Evolutionary conservation across 306 rosid genomes (phyloP).

Genomic region (Neltuma alba): DNA sequence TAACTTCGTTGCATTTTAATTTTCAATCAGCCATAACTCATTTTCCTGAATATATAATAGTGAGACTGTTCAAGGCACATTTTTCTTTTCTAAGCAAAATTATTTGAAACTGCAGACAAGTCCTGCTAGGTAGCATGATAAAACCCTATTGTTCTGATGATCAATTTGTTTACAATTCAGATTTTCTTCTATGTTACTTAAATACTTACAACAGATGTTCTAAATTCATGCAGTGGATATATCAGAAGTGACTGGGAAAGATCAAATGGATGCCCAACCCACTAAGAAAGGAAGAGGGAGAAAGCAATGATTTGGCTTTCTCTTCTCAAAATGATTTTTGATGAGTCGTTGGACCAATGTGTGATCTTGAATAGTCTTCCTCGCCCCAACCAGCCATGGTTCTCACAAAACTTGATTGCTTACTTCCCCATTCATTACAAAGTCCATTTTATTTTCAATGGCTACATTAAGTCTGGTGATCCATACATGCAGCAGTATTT

Average conservation of each 20-base stretch:
- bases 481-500: neutral
- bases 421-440: neutral
- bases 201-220: constrained; percentile 13
- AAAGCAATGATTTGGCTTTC: constrained; percentile 58
- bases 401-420: neutral
- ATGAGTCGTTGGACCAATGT: constrained; percentile 16
- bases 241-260: constrained; percentile 80
- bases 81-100: neutral
- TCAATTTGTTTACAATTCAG: constrained; percentile 10
- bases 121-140: neutral
- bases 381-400: neutral
- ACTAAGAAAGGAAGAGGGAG: constrained; percentile 89
- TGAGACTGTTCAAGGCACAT: neutral
- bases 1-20: neutral
- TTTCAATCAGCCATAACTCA: neutral
- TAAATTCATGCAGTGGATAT: constrained; percentile 58
- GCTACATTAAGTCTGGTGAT: neutral
- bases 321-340: constrained; percentile 27
- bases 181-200: neutral
- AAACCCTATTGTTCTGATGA: neutral
- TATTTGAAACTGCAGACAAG: neutral
- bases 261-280: constrained; percentile 70
- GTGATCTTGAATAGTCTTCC: constrained; percentile 18
- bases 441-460: neutral
- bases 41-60: neutral